Evolutionary conservation across 2,329 filamentous ascomycete genomes (phyloP), one percentile per base, ranked within the genome.

Genomic region (Aspergillus persii): DNA sequence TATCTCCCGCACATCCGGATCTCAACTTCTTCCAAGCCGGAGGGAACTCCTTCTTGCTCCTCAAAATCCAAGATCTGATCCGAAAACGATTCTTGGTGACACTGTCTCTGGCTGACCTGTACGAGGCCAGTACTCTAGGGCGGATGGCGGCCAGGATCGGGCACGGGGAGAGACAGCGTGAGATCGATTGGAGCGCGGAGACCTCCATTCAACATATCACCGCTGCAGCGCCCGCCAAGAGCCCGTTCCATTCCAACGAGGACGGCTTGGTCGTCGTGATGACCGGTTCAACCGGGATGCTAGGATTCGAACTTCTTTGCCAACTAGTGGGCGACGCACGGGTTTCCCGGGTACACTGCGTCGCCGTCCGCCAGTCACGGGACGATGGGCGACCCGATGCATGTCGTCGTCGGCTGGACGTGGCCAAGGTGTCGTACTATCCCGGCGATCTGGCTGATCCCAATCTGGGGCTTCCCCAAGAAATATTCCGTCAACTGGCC

Each of bases 31-130:
- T 39, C 27, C 33, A 53, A 27, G 44, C n/a, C 8, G 53, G 53
- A 26, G 53, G 53, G 49, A 48, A 51, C 9, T 51, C 54, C 29
- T 39, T 55, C 29, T 44, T 56, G 12, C 51, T 50, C 36, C 50
- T 29, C 51, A 23, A 26, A 26, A 49, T 18, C 41, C 51, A 53
- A 46, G 12, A 12, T 12, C 12, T 23, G 33, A 47, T 46, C 36
- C 46, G 23, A 36, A 27, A 27, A 26, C 18, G 8, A 8, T 53
- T 53, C 23, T 11, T 11, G 8, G 23, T 39, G 3, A 29, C 51
- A 11, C 31, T 53, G 6, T 30, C 51, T 7, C 12, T 53, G 8
- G 23, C 39, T 3, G 31, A 53, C 7, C 36, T 53, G 6, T 53
- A 44, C 36, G 33, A 53, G 11, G 33, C 33, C 23, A 53, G 36